These are phyloP conservation scores for Alternaria sp. DNA, from an alignment of 2,329 filamentous ascomycete species.

Conservation along the genomic window DNA sequence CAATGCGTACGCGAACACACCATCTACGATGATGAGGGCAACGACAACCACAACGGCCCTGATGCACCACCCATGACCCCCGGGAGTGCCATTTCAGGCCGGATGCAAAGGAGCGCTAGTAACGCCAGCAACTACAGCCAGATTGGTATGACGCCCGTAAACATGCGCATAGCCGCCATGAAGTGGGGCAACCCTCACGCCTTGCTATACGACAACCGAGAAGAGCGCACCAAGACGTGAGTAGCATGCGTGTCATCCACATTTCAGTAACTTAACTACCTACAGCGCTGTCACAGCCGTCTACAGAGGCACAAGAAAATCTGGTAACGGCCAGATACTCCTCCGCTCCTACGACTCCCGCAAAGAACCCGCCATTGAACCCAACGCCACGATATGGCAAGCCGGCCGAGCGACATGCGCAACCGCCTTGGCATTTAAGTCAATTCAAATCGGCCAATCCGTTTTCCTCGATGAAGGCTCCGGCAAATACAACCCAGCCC, in stretches of 20 bases:
- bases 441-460: constrained; percentile 91
- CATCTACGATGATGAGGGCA: constrained; percentile 79
- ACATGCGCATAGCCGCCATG: constrained; percentile 58
- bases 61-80: constrained; percentile 53
- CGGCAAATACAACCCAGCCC: constrained; percentile 90
- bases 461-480: constrained; percentile 92
- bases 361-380: constrained; percentile 87
- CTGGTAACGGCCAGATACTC: constrained; percentile 70
- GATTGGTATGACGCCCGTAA: constrained; percentile 70
- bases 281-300: constrained; percentile 85
- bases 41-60: constrained; percentile 66
- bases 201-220: constrained; percentile 83
- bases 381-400: constrained; percentile 96
- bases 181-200: constrained; percentile 85
- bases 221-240: constrained; percentile 89
- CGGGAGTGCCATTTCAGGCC: constrained; percentile 40
- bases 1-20: constrained; percentile 86
- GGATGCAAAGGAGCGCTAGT: constrained; percentile 70
- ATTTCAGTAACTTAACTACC: constrained; percentile 24
- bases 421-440: constrained; percentile 93
- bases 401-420: constrained; percentile 93
- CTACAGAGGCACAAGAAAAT: constrained; percentile 80
- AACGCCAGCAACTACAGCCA: constrained; percentile 85
- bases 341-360: constrained; percentile 95
- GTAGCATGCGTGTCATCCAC: constrained; percentile 45